Base-by-base conservation (phyloP, 176 grass and related monocot genomes). In the Triticum turgidum region DNA sequence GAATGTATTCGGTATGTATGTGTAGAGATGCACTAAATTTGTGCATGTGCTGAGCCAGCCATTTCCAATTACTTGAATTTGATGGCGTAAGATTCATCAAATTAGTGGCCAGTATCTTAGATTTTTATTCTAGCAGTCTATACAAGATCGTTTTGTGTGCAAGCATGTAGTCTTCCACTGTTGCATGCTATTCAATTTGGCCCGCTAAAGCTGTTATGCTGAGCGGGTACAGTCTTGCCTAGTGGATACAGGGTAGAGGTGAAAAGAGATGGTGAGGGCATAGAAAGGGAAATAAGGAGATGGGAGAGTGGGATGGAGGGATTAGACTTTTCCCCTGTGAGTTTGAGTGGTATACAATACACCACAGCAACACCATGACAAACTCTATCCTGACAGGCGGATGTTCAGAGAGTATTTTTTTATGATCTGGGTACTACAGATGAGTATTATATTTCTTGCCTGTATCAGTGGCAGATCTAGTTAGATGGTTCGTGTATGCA, bases 401-500 rank as follows among this genome's bases (percentile, higher is more conserved):
- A 20, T 21, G 56, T 59, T 59, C 20, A 58, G 56, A 59, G 18
- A 27, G 59, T 11, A 1, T 25, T 63, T 63, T 24, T 63, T 63
- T 24, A 58, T 59, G 18, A 59, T 63, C n/a, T 62, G 61, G 61
- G n/a, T 63, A 4, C 1, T 63, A 63, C 61, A 9, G 20, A 25
- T 63, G 61, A 24, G 9, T 63, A 62, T 63, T 24, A 11, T 63
- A 63, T 63, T 63, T 25, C 9, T 63, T 63, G 20, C 61, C 9
- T 24, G 20, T 63, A 24, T 25, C 61, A 63, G 95, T 95, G 69
- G 69, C 51, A 54, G 51, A 5, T 54, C 51, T 54, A 54, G 51
- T 54, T 18, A 54, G 15, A 54, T 54, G 15, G 87, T 73, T 91
- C 86, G 65, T 78, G 30, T 41, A 7, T 83, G 22, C 25, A 4